Base-by-base conservation (phyloP, 1,284 basidiomycete genomes). In the Melampsora americana region DNA sequence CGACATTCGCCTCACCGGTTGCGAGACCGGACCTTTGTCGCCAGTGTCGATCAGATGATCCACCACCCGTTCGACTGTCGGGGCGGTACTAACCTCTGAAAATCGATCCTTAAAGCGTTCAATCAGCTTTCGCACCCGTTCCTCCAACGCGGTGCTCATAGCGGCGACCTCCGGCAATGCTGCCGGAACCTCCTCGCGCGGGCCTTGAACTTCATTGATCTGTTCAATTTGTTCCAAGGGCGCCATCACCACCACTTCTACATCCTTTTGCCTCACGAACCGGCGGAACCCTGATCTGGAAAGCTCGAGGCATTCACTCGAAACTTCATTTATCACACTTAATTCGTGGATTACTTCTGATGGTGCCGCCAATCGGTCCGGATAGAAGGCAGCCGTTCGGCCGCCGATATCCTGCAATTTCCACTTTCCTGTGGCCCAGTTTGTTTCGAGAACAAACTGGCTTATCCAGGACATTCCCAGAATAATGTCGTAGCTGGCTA, bases 391-490 rank as follows among this genome's bases (percentile, higher is more conserved):
- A 11, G 11, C 46, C 20, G 20, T 11, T 48, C 11, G 20, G 46
- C 46, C 46, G 11, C 26, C 4, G 2, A 5, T 12, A 12, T 23
- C 56, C 26, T 26, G 5, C 14, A 59, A 28, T 11, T 42, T 16
- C 39, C 50, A 70, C 11, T 28, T 61, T 20, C 60, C 60, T 14
- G 68, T 39, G 20, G 35, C 32, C 56, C 56, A 70, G 30, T 70
- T 56, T 0, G 68, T 70, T 14, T 30, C 56, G 5, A 44, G 20
- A 5, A 61, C 68, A 16, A 35, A n/a, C 23, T 42, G 60, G 3
- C 50, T 23, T n/a, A 70, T 70, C 50, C 68, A 70, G 30, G 56
- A 48, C 1, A 32, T 28, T n/a, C 67, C 67, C 7, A 69, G 28
- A 20, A 69, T 70, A 23, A 60, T 35, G 28, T 70, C 50, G 18